A percentile compares a stretch with the other conserved stretches of the same genome.
Evolutionary conservation across 2,329 filamentous ascomycete species (phyloP).

Genomic region (Pestalotiopsis sp.): DNA sequence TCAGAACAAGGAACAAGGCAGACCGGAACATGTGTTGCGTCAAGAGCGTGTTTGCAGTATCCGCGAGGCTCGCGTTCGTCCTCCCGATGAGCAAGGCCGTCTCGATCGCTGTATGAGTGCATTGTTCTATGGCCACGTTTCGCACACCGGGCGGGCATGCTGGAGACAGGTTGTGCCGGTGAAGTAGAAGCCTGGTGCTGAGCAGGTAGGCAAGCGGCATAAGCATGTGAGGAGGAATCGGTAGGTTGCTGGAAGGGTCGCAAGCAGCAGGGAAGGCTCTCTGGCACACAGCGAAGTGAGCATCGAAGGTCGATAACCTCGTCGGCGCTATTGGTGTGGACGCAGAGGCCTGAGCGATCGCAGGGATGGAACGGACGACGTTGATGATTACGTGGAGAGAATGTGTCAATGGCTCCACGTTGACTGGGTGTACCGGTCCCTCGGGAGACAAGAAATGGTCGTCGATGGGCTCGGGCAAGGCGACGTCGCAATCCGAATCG

Average conservation of each 20-base stretch:
- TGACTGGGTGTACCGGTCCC: slow-evolving; percentile 54
- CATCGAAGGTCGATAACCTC: slow-evolving; percentile 77
- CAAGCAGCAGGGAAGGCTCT: slow-evolving; percentile 75
- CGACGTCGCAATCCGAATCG: slow-evolving; percentile 85
- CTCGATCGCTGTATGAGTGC: slow-evolving; percentile 73
- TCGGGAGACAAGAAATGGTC: slow-evolving; percentile 73
- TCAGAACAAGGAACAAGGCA: slow-evolving; percentile 76
- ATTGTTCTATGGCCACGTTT: slow-evolving; percentile 73
- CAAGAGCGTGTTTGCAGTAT: slow-evolving; percentile 72
- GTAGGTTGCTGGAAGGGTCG: slow-evolving; percentile 65
- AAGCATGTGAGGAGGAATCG: slow-evolving; percentile 74
- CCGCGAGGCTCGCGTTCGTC: slow-evolving; percentile 59
- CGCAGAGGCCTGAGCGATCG: slow-evolving; percentile 71
- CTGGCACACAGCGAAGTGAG: slow-evolving; percentile 76
- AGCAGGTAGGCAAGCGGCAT: slow-evolving; percentile 78
- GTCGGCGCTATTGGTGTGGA: slow-evolving; percentile 66
- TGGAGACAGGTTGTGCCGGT: slow-evolving; percentile 85
- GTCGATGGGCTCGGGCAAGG: slow-evolving; percentile 77
- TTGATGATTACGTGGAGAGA: slow-evolving; percentile 80
- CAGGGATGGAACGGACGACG: slow-evolving; percentile 75
- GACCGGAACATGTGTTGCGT: slow-evolving; percentile 88
- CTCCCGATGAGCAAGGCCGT: slow-evolving; percentile 77
- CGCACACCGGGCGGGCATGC: slow-evolving; percentile 67
- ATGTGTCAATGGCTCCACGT: slow-evolving; percentile 60
- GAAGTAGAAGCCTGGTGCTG: slow-evolving; percentile 80